These are phyloP conservation scores for Exutisphaerella laricina DNA, from an alignment of 2,329 filamentous ascomycete genomes.

Conservation along the genomic window DNA sequence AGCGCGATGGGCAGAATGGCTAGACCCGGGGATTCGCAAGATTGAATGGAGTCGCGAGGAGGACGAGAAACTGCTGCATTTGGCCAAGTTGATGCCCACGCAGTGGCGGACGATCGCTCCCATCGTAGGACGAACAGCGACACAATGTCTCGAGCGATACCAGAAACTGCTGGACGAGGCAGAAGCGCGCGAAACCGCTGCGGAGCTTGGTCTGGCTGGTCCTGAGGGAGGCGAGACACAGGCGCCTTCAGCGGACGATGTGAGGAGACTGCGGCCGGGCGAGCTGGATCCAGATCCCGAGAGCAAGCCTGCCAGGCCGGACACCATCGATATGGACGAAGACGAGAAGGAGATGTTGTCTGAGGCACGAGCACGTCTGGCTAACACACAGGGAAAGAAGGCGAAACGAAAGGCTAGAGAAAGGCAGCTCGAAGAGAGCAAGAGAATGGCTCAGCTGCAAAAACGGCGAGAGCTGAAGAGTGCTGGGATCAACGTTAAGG, in stretches of 20 bases:
- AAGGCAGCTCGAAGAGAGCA: slow-evolving; percentile 89
- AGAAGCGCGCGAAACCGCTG: slow-evolving; percentile 71
- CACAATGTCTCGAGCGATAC: slow-evolving; percentile 94
- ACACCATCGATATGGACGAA: slow-evolving; percentile 96
- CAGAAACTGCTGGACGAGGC: slow-evolving; percentile 95
- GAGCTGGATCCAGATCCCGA: slow-evolving; percentile 97
- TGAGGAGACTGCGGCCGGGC: slow-evolving; percentile 73
- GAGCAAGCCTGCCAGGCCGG: slow-evolving; percentile 88
- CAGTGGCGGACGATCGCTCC: slow-evolving; percentile 99
- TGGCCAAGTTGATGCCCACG: slow-evolving; percentile 97
- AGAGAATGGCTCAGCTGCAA: slow-evolving; percentile 81
- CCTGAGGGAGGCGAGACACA: slow-evolving; percentile 80
- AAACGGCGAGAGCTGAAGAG: slow-evolving; percentile 96
- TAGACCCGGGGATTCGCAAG: slow-evolving; percentile 96
- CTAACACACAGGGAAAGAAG: slow-evolving; percentile 98
- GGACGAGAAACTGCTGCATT: slow-evolving; percentile 91
- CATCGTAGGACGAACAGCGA: slow-evolving; percentile 91
- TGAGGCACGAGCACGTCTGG: slow-evolving; percentile 89
- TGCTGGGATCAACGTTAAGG: slow-evolving; percentile 96
- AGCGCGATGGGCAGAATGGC: slow-evolving; percentile 96
- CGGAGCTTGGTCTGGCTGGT: slow-evolving; percentile 74
- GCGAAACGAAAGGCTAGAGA: slow-evolving; percentile 96
- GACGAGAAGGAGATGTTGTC: slow-evolving; percentile 99
- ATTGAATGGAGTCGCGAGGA: slow-evolving; percentile 99
- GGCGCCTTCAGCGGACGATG: slow-evolving; percentile 87